Base-by-base conservation (phyloP, 495 filamentous ascomycete genomes). In the Hyaloscypha hepaticicola region DNA sequence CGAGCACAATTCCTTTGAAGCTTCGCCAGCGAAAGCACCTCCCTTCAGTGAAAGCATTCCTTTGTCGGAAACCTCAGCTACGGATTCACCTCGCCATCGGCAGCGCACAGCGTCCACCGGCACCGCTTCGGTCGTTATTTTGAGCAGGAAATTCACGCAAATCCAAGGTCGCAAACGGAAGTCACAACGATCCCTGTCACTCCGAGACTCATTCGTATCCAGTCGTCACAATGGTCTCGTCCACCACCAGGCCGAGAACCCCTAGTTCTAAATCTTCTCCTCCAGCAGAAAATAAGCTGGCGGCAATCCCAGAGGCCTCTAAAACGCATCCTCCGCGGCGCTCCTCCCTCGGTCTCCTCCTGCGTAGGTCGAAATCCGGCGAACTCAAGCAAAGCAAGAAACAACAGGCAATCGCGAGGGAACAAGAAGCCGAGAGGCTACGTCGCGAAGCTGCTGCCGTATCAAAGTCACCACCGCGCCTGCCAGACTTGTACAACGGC, bases 301-400 rank as follows among this genome's bases (percentile, higher is more conserved):
- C 65, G 12, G 31, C 61, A 48, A 63, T 72, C 52, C 67, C 67
- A 63, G 70, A 72, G 63, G 59, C 51, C 29, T 57, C 34, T 16
- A 67, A 67, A 63, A 9, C 28, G 0, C 38, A 66, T 29, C 61
- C 66, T 28, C 64, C 67, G 67, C 81, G 82, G 72, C 79, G 83
- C 67, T 78, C 83, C 49, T 83, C 81, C 68, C 76, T 85, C 72
- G 83, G 83, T 62, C 80, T 82, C 73, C 90, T 96, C 73, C 83
- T 96, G 57, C 88, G 90, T 74, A 90, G 91, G 68, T 87, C 85
- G 70, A 95, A 91, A 78, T 94, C 91, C 50, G 88, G 87, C 45
- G 90, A 87, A 75, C 82, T 91, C 9, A 87, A 85, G 73, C 74
- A 82, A 63, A 88, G 83, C 82, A 92, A 90, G 79, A 90, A 86